Evolutionary conservation across 768 basidiomycete species (phyloP).

Genomic region (Neoboletus subvelutipes): DNA sequence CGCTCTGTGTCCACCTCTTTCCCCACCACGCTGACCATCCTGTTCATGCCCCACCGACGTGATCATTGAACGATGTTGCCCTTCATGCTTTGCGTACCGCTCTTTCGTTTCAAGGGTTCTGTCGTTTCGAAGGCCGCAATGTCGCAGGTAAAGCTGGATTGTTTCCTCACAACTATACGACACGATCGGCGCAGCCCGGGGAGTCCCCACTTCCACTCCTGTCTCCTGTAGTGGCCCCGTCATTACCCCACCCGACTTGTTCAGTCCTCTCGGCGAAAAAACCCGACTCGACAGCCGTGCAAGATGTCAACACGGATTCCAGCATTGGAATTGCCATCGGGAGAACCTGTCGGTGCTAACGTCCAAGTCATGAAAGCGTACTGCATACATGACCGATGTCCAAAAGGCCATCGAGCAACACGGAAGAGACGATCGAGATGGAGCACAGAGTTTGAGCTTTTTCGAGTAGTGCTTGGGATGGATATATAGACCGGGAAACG

Average conservation of each 20-base stretch:
- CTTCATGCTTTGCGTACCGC: slow-evolving; percentile 25
- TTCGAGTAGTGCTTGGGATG: slow-evolving; percentile 61
- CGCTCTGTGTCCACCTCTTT: not conserved
- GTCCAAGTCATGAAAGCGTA: slow-evolving; percentile 80
- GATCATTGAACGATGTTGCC: slow-evolving; percentile 20
- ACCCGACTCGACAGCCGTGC: slow-evolving; percentile 39
- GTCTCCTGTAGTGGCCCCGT: slow-evolving; percentile 25
- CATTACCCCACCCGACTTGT: slow-evolving; percentile 22
- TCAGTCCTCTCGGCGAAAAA: slow-evolving; percentile 53
- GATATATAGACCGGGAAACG: slow-evolving; percentile 42
- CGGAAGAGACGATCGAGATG: slow-evolving; percentile 55
- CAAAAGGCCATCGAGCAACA: slow-evolving; percentile 89
- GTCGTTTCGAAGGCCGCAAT: slow-evolving; percentile 72
- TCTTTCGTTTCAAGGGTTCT: slow-evolving; percentile 45
- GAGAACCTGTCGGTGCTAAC: slow-evolving; percentile 25
- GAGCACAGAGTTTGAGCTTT: slow-evolving; percentile 73
- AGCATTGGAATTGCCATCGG: slow-evolving; percentile 30
- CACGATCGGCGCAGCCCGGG: slow-evolving; percentile 48
- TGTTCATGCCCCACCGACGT: slow-evolving; percentile 15
- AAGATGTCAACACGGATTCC: slow-evolving; percentile 19
- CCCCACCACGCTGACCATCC: slow-evolving; percentile 4
- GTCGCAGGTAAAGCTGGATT: slow-evolving; percentile 78
- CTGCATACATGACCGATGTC: slow-evolving; percentile 83
- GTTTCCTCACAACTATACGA: slow-evolving; percentile 89
- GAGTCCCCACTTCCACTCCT: slow-evolving; percentile 26